Conservation (phyloP, 306 rosid genomes). For the Trifolium dubium region DNA sequence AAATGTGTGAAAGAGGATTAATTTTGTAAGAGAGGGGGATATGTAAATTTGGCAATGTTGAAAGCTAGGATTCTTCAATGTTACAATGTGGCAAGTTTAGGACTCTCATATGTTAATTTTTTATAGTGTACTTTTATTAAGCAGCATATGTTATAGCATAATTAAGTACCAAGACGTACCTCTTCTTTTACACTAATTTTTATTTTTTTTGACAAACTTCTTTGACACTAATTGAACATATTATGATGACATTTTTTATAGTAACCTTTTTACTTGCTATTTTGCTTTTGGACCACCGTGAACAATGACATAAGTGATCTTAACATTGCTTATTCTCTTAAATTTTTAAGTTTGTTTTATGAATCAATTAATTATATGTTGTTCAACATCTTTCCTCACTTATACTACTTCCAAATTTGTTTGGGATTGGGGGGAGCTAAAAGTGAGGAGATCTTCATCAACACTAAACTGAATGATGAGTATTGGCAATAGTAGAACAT, state of each 20-base stretch:
- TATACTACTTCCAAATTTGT: no score
- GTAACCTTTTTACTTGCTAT: neutral
- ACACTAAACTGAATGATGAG: neutral
- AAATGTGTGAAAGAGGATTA: neutral
- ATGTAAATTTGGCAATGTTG: conserved; percentile 1
- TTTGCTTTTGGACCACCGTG: neutral
- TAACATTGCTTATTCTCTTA: neutral
- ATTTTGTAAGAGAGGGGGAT: neutral
- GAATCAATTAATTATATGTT: neutral
- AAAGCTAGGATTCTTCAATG: conserved; percentile 16
- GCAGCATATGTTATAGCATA: neutral
- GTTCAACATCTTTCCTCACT: neutral
- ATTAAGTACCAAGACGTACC: neutral
- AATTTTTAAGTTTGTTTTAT: neutral
- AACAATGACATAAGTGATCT: neutral
- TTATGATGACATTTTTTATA: neutral
- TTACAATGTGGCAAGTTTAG: neutral
- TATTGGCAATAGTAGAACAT: no score
- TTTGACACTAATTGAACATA: neutral
- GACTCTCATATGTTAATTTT: neutral
- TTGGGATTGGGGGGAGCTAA: neutral
- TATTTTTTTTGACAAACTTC: no score
- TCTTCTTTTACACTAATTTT: no score
- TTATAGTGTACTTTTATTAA: neutral
- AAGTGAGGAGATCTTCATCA: neutral